Base-by-base conservation (phyloP, 2,329 filamentous ascomycete species). In the Hypoxylon sp. region DNA sequence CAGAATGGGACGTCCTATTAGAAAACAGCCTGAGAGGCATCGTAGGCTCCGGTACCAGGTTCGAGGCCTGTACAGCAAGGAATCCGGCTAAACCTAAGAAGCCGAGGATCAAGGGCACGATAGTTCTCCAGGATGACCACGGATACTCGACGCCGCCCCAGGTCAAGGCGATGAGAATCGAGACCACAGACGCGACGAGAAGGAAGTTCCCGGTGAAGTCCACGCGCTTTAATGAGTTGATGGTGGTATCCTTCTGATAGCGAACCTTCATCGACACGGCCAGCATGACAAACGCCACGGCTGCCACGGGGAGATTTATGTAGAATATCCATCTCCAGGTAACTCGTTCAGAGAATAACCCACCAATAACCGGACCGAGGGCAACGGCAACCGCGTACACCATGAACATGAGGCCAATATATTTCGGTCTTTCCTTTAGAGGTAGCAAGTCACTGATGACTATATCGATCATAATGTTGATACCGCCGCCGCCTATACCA, bases 401-500 rank as follows among this genome's bases (percentile, higher is more conserved):
- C 8, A 72, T 59, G 14, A 78, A 65, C 0, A 81, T 67, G 3
- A 79, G 67, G 1, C 71, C 75, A 22, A 80, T 72, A 50, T 79
- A 85, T 5, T 79, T 79, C 1, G 81, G 80, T 56, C 85, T 74
- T 66, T 85, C 77, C 1, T 79, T 74, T 4, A 87, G 72, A 0
- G 84, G 82, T 0, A 86, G 79, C 3, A 86, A 72, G 59, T 87
- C 85, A 33, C 77, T 81, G 10, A 85, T 76, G n/a, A 87, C 80
- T 51, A 85, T 78, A 44, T 56, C 50, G 3, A 58, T 30, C 25
- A 64, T n/a, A 14, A 58, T 11, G 8, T 44, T 44, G 13, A 64
- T 58, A 2, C 53, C 68, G 13, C 56, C 68, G 17, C 49, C 53
- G 1, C 64, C 68, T 7, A 68, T 85, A 0, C 85, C 85, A 61